These are phyloP conservation scores for Amoeboaphelidium protococcarum DNA, from an alignment of 371 early-diverging fungal species.

Conservation along the genomic window DNA sequence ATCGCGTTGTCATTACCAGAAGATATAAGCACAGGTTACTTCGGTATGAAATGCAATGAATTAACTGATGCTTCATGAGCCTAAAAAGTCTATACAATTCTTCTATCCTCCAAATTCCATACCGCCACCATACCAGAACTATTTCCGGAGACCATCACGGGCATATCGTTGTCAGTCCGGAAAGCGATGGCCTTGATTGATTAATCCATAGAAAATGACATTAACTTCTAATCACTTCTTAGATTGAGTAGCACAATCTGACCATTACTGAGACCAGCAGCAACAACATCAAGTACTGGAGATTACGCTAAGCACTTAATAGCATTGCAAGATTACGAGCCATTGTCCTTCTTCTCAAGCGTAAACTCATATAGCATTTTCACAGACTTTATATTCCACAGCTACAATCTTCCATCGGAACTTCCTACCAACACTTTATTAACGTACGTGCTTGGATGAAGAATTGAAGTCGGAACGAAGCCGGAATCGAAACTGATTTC, in stretches of 20 bases:
- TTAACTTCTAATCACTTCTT: conserved; percentile 35
- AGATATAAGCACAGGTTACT: conserved; percentile 59
- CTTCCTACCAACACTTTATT: conserved; percentile 76
- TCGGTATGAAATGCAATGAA: conserved; percentile 40
- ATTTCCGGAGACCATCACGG: conserved; percentile 63
- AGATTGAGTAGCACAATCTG: conserved; percentile 55
- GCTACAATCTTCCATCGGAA: conserved; percentile 55
- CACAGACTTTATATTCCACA: conserved; percentile 70
- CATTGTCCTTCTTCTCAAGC: too few species aligned
- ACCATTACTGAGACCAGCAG: conserved; percentile 66
- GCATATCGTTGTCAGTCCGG: conserved; percentile 26
- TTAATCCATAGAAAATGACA: conserved; percentile 51
- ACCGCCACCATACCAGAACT: conserved; percentile 61
- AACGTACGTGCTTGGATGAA: conserved; percentile 84
- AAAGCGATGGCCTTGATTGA: conserved; percentile 65
- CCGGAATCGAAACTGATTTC: conserved; percentile 40
- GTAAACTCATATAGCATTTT: conserved; percentile 50
- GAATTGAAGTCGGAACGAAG: conserved; percentile 39
- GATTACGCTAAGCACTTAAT: conserved; percentile 54
- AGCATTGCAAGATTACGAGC: conserved; percentile 33
- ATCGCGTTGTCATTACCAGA: conserved; percentile 72
- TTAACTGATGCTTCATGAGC: conserved; percentile 54
- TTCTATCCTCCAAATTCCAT: conserved; percentile 64
- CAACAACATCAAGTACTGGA: conserved; percentile 74
- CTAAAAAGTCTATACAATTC: conserved; percentile 34